A percentile compares a stretch with the other conserved stretches of the same genome.
phyloP scores from a whole-genome alignment of 2,329 filamentous ascomycete genomes.

The Penicillium sp. region DNA sequence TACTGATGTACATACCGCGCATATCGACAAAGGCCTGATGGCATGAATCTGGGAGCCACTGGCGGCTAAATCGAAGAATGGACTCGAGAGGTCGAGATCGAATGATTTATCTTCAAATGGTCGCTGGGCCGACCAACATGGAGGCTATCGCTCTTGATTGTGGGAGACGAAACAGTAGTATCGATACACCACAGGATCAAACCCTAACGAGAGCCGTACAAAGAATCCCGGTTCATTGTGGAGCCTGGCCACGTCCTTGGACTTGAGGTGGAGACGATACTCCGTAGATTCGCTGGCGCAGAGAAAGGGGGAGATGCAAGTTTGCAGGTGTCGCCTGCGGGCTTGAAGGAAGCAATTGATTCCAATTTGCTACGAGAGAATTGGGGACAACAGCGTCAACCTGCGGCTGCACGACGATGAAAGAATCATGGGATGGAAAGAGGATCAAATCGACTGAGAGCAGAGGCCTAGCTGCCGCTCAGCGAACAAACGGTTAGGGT shows the following conservation, averaged over 20 bases:
- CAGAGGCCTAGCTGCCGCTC: no score
- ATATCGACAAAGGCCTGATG: neutral
- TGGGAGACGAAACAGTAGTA: neutral
- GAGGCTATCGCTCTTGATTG: neutral
- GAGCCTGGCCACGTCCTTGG: conserved; percentile 16
- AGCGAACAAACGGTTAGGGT: no score
- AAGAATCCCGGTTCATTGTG: conserved; percentile 15
- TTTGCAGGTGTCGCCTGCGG: neutral
- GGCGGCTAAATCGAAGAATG: neutral
- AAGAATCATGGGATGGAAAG: neutral
- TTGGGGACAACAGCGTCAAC: neutral
- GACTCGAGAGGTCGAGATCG: neutral
- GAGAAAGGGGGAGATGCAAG: neutral
- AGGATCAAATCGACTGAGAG: neutral
- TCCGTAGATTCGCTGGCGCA: conserved; percentile 4
- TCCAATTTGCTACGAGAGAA: neutral
- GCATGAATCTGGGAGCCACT: neutral
- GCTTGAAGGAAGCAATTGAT: neutral
- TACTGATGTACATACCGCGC: neutral
- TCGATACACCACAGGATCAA: neutral
- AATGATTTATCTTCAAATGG: neutral
- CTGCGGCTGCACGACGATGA: neutral
- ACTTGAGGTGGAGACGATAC: conserved; percentile 7
- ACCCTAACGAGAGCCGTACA: conserved; percentile 19
- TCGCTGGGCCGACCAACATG: neutral